Evolutionary conservation across 345 rosid genomes (phyloP).

Genomic region (Pugionium dolabratum): DNA sequence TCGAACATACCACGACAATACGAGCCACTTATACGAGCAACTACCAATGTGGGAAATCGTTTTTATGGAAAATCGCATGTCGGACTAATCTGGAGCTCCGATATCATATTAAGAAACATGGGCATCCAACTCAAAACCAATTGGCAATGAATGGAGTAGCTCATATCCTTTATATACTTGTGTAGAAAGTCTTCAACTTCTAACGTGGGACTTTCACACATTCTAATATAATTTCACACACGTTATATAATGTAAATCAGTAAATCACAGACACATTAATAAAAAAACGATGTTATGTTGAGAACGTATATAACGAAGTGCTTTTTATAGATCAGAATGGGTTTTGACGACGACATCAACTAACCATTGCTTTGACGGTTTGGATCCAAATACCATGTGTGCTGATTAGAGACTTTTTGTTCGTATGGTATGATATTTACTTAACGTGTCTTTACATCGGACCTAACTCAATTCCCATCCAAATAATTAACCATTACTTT

Average conservation of each 20-base stretch:
- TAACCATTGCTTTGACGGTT: constrained; percentile 18
- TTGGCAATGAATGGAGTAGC: no score
- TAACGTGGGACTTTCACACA: no score
- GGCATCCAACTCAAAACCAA: no score
- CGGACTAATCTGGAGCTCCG: no score
- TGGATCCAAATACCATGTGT: constrained; percentile 12
- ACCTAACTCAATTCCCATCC: constrained; percentile 24
- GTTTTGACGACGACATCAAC: constrained; percentile 13
- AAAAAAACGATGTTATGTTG: background rate
- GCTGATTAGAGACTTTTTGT: constrained; percentile 14
- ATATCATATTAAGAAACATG: no score
- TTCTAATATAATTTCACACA: no score
- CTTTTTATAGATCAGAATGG: constrained; percentile 8
- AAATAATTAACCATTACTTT: background rate
- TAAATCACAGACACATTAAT: background rate
- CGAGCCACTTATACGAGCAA: no score
- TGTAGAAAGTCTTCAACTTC: no score
- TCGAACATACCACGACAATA: no score
- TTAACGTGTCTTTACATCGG: constrained; percentile 25
- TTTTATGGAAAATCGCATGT: no score
- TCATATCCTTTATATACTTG: no score
- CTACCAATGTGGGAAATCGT: no score
- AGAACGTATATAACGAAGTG: constrained; percentile 18
- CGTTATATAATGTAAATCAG: background rate
- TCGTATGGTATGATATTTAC: constrained; percentile 16